These are phyloP conservation scores for Endothia cerciana DNA, from an alignment of 2,329 filamentous ascomycete genomes.

Conservation along the genomic window DNA sequence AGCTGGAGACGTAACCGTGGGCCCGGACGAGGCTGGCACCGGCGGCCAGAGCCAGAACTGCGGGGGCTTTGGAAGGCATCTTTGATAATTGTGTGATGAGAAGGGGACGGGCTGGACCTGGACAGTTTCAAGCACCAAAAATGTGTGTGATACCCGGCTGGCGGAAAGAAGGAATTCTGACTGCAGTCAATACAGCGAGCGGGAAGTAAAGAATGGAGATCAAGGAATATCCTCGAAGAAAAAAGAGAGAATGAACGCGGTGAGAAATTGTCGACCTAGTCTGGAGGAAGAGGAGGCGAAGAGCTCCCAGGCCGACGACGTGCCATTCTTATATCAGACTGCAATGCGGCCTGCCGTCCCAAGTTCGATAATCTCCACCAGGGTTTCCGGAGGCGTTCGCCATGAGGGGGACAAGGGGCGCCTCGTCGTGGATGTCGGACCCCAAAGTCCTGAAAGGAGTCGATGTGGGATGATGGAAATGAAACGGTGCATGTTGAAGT, in stretches of 20 bases:
- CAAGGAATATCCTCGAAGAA: conserved; percentile 21
- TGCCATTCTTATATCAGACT: conserved; percentile 24
- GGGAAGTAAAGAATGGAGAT: conserved; percentile 24
- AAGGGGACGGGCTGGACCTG: conserved; percentile 1
- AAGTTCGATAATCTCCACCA: not conserved
- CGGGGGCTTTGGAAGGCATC: conserved; percentile 25
- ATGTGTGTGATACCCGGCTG: conserved; percentile 22
- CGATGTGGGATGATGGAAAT: conserved; percentile 23
- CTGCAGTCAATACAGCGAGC: conserved; percentile 30
- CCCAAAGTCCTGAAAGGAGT: conserved; percentile 17
- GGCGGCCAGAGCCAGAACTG: conserved; percentile 25
- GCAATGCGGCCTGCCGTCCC: conserved; percentile 5
- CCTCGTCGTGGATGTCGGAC: not conserved
- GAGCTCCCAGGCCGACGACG: conserved; percentile 13
- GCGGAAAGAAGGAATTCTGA: conserved; percentile 26
- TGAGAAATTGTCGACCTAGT: conserved; percentile 22
- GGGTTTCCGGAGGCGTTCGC: not conserved
- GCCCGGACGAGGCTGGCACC: conserved; percentile 33
- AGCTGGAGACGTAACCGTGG: conserved; percentile 40
- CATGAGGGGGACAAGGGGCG: conserved; percentile 4
- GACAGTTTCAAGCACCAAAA: conserved; percentile 20
- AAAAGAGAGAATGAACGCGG: conserved; percentile 27
- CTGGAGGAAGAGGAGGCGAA: conserved; percentile 10
- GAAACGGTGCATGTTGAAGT: conserved; percentile 21
- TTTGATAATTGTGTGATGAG: conserved; percentile 3